Evolutionary conservation across 2,329 filamentous ascomycete genomes (phyloP), one percentile per base, ranked within the genome.

Genomic region (Mariannaea sp.): DNA sequence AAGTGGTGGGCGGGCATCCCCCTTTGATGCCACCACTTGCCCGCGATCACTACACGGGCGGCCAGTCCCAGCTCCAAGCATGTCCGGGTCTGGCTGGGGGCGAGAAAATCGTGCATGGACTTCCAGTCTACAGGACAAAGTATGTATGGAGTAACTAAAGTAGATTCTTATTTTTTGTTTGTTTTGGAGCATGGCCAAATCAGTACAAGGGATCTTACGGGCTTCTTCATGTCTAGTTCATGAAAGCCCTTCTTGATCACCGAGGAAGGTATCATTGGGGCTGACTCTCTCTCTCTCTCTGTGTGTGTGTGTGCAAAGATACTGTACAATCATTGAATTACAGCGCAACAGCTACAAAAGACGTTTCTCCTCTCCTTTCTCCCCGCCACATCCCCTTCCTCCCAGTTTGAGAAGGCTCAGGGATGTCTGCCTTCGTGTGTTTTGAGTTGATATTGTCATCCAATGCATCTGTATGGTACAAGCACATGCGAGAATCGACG

Each of bases 371-470:
- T 40, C 16, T 26, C 30, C 19, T 19, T 9, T 44, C 4, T 17
- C 24, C 29, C 13, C 13, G 9, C 7, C 13, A 5, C 9, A 32
- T 32, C 29, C 7, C 13, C 13, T 12, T 5, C 7, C 29, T 12
- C 22, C 22, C 35, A 48, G 54, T 53, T 59, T 57, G 48, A 49
- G 43, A 50, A 55, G 49, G 45, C 51, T 55, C 60, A 65, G 56
- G 57, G 57, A 55, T 65, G 51, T 58, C 49, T 58, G 48, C 58
- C 61, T 55, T 61, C 48, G 53, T 48, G 54, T 59, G 62, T 65
- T 65, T 65, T 59, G 56, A 52, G 53, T 64, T 65, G 60, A 60
- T 46, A n/a, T 12, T 39, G 20, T 39, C 36, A 19, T 39, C 36
- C 36, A 39, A 39, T 52, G 44, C 41, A 14, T n/a, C 24, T 20